Evolutionary conservation across 2,329 filamentous ascomycete species (phyloP).

Genomic region (Penicillium hordei): DNA sequence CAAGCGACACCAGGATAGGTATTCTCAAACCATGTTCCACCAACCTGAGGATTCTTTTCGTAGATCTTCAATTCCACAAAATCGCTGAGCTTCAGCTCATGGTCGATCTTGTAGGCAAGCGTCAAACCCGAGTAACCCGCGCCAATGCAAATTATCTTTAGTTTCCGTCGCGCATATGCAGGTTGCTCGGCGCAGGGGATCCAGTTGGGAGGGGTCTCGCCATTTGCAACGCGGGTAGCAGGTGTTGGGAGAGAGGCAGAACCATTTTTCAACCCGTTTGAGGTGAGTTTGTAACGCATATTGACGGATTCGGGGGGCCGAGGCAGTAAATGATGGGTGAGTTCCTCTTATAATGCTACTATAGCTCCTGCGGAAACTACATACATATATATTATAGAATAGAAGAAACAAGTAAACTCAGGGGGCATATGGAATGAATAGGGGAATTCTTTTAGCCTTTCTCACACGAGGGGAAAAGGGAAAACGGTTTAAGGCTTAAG

Average conservation of each 20-base stretch:
- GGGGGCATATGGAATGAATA: background rate
- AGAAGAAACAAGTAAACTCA: background rate
- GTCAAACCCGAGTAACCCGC: constrained; percentile 24
- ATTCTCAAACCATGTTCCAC: constrained; percentile 19
- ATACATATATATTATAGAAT: background rate
- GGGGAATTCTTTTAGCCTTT: background rate
- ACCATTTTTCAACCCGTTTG: background rate
- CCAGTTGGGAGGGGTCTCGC: background rate
- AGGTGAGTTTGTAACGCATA: background rate
- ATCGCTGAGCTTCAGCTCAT: constrained; percentile 10
- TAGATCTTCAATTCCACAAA: constrained; percentile 15
- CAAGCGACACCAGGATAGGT: constrained; percentile 32
- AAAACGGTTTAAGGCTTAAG: background rate
- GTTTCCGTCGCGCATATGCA: background rate
- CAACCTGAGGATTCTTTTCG: constrained; percentile 16
- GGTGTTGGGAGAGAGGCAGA: background rate
- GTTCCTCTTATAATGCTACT: background rate
- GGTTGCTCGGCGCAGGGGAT: background rate
- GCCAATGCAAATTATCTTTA: constrained; percentile 21
- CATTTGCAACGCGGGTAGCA: background rate
- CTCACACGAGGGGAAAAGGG: background rate
- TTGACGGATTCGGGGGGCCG: background rate
- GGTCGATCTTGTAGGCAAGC: constrained; percentile 24
- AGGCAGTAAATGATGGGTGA: background rate
- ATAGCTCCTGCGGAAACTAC: background rate